Conservation (phyloP, 768 basidiomycete genomes). For the Calvatia gigantea region DNA sequence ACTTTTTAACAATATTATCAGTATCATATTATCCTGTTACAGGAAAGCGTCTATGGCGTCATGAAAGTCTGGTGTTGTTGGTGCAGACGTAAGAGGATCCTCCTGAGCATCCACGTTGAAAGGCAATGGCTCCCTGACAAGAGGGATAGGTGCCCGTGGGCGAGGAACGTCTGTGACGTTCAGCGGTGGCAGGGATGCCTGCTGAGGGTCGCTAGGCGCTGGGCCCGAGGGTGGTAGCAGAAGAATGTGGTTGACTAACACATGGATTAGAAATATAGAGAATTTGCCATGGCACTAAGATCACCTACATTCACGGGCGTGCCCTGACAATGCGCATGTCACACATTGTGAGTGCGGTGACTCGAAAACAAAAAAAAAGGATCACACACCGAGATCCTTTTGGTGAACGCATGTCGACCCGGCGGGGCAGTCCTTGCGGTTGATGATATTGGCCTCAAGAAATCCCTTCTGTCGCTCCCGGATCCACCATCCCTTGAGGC, state of each 20-base stretch:
- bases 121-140: neutral
- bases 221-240: conserved; percentile 15
- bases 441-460: conserved; percentile 49
- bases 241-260: conserved; percentile 42
- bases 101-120: neutral
- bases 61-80: conserved; percentile 15
- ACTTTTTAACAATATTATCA: conserved; percentile 7
- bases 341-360: neutral
- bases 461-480: conserved; percentile 70
- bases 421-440: conserved; percentile 66
- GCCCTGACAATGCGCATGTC: conserved; percentile 36
- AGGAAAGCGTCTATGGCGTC: conserved; percentile 14
- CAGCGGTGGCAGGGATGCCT: neutral
- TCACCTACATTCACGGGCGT: conserved; percentile 75
- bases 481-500: conserved; percentile 80
- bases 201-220: neutral
- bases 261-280: neutral
- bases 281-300: neutral
- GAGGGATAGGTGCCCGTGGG: neutral
- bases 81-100: neutral
- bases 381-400: conserved; percentile 54
- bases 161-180: neutral
- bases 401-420: conserved; percentile 59
- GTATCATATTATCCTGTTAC: neutral
- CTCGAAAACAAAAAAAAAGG: conserved; percentile 9